Percentiles rank a stretch among this genome's conserved stretches.
Conservation (phyloP, 2,329 filamentous ascomycete species). For the Microdochium paspali region DNA sequence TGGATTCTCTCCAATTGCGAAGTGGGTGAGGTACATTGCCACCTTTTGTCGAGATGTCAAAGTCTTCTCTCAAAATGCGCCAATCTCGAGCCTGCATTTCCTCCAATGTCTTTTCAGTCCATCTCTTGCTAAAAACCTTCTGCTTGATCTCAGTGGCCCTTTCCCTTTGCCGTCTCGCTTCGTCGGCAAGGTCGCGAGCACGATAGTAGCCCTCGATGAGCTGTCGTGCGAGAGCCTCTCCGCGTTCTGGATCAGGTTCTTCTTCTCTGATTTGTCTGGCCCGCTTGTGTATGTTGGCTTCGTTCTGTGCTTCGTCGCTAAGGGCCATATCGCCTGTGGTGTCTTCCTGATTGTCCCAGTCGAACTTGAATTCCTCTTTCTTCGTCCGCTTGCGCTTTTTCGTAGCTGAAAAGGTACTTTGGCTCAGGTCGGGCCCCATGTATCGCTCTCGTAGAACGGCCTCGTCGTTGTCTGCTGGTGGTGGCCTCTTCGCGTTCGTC, state of each 20-base stretch:
- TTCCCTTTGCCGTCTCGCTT: constrained; percentile 70
- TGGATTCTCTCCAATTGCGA: constrained; percentile 86
- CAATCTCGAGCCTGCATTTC: constrained; percentile 98
- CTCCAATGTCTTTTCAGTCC: constrained; percentile 84
- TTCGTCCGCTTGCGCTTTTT: constrained; percentile 92
- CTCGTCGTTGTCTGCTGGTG: constrained; percentile 56
- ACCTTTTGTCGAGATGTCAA: constrained; percentile 91
- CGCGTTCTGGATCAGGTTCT: constrained; percentile 8
- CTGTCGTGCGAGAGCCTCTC: constrained; percentile 52
- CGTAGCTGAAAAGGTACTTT: constrained; percentile 78
- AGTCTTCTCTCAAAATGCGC: constrained; percentile 99
- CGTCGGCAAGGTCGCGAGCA: constrained; percentile 73
- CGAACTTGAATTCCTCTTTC: constrained; percentile 98
- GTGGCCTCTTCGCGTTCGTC: constrained; percentile 6
- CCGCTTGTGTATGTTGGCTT: constrained; percentile 41
- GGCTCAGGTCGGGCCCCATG: constrained; percentile 82
- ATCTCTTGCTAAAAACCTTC: constrained; percentile 61
- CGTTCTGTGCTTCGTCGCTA: constrained; percentile 66
- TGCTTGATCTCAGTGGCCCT: constrained; percentile 58
- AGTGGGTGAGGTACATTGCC: constrained; percentile 90
- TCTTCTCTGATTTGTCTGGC: neutral
- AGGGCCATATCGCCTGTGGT: constrained; percentile 56
- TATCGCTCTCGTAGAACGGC: constrained; percentile 72
- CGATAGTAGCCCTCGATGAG: constrained; percentile 70
- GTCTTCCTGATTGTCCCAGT: constrained; percentile 93